Evolutionary conservation across 768 basidiomycete species (phyloP), one percentile per base, ranked within the genome.

Genomic region (Mycena vitilis): DNA sequence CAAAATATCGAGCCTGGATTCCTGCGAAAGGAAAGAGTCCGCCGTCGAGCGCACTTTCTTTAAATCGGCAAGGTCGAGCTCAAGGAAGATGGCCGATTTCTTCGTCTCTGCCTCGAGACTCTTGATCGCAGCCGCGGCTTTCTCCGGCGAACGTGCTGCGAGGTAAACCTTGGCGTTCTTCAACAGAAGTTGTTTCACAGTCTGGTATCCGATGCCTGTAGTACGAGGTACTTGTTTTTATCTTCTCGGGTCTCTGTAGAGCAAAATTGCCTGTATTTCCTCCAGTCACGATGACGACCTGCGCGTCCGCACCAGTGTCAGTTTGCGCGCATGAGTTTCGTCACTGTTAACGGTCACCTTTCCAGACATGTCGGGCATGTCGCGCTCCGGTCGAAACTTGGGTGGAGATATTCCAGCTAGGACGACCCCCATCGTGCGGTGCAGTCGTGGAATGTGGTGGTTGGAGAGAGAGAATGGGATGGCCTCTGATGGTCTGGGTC

Each of bases 191-290:
- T 76, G 72, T 71, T 79, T 81, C 40, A 76, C 78, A 18, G 82
- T 83, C 63, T 83, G 80, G 45, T 79, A 80, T 5, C 83, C 85
- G 36, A 86, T 80, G 2, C 83, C 51, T 30, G 30, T 30, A 5
- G 30, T 30, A 2, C 30, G 3, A 30, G 30, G 30, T 30, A 30
- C 30, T 2, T 3, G 30, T 30, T 30, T 2, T 3, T 30, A 30
- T 30, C 5, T 30, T 30, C 3, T 30, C 3, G 30, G 3, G 30
- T 30, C 30, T 30, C 30, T 30, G 30, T 30, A 30, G 30, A 30
- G 30, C 30, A 30, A 30, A 30, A 30, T 30, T 30, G 30, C 30
- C 30, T 12, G 51, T 34, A 25, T 52, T 52, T 5, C 51, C 51
- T 52, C 51, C 51, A 5, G 51, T 52, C 5, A 52, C 23, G 37